A percentile compares a stretch with the other conserved stretches of the same genome.
phyloP scores from a whole-genome alignment of 257 asterid species.

The Solanum neorickii region DNA sequence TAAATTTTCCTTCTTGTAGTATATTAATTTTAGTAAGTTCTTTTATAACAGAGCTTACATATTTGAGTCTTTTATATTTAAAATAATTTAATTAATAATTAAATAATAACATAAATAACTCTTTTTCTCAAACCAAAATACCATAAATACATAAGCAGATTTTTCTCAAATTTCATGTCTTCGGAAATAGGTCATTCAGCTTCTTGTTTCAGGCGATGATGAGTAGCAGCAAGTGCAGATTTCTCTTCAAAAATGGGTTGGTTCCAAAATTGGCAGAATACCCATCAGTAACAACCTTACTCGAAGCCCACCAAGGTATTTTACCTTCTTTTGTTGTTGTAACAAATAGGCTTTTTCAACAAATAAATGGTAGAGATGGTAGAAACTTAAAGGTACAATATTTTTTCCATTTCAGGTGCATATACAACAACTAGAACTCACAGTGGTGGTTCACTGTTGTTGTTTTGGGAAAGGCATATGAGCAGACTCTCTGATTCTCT shows the following conservation, averaged over 20 bases:
- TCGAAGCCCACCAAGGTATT: constrained; percentile 67
- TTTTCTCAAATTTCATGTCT: not conserved
- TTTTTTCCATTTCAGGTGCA: constrained; percentile 48
- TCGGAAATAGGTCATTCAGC: not conserved
- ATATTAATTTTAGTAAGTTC: too few relatives aligned
- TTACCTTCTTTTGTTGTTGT: not conserved
- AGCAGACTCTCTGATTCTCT: constrained; percentile 60
- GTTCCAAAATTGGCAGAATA: constrained; percentile 27
- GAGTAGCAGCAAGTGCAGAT: constrained; percentile 29
- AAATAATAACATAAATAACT: not conserved
- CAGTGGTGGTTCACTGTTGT: constrained; percentile 44
- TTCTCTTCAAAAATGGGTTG: constrained; percentile 61
- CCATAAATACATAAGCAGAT: too few relatives aligned
- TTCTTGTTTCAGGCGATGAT: not conserved
- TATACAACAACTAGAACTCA: constrained; percentile 94
- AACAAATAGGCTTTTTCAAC: not conserved
- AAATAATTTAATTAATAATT: too few relatives aligned
- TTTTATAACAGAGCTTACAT: too few relatives aligned
- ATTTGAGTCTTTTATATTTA: too few relatives aligned
- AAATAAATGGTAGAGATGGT: not conserved
- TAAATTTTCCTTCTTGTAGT: too few relatives aligned
- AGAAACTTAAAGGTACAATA: not conserved
- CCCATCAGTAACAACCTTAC: constrained; percentile 58
- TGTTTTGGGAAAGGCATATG: constrained; percentile 81
- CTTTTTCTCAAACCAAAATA: not conserved